Evolutionary conservation across 257 asterid genomes (phyloP).

Genomic region (Gardenia jasminoides): DNA sequence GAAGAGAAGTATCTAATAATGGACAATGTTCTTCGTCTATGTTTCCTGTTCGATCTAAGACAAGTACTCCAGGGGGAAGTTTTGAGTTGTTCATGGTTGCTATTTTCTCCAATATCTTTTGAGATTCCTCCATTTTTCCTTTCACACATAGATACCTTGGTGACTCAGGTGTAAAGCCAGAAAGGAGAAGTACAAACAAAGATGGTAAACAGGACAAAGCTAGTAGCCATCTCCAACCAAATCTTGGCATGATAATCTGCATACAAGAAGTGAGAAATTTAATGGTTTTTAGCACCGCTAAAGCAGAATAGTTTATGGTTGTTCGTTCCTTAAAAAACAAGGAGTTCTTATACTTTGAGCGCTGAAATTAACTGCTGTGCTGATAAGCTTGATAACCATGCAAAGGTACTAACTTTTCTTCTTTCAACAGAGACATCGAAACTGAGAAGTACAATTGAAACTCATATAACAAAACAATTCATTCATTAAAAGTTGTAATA

Average conservation of each 20-base stretch:
- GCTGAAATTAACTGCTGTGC: too few species aligned
- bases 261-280: not conserved
- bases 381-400: not conserved
- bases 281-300: not conserved
- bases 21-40: slow-evolving; percentile 15
- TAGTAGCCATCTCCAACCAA: slow-evolving; percentile 50
- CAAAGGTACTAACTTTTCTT: not conserved
- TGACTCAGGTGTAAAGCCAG: slow-evolving; percentile 28
- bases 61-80: slow-evolving; percentile 38
- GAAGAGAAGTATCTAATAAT: slow-evolving; percentile 4
- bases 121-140: slow-evolving; percentile 32
- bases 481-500: not conserved
- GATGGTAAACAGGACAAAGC: slow-evolving; percentile 37
- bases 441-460: not conserved
- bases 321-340: not conserved
- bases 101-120: slow-evolving; percentile 24
- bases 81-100: slow-evolving; percentile 23
- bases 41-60: slow-evolving; percentile 17
- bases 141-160: slow-evolving; percentile 36
- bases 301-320: not conserved
- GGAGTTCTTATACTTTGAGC: too few species aligned
- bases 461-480: not conserved
- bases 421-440: not conserved
- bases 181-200: slow-evolving; percentile 25
- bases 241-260: slow-evolving; percentile 39